These are phyloP conservation scores for Dendrobium officinale DNA, from an alignment of 106 monocot genomes.

Conservation along the genomic window DNA sequence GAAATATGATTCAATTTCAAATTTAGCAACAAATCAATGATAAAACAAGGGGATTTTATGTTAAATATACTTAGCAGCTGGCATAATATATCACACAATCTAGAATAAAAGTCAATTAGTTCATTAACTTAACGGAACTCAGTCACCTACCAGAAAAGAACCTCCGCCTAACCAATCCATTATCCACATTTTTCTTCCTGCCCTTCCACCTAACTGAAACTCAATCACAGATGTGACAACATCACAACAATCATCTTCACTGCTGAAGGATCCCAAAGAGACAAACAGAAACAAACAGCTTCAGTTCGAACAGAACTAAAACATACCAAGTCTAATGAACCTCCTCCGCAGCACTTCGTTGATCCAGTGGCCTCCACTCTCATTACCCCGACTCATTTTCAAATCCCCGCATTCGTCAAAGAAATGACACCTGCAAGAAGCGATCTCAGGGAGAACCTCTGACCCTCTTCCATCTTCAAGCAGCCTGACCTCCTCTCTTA, in stretches of 20 bases:
- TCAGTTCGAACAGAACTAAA: neutral
- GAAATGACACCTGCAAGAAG: conserved; percentile 83
- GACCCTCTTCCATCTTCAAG: conserved; percentile 52
- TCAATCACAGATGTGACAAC: neutral
- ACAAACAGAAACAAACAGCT: neutral
- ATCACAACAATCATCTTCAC: neutral
- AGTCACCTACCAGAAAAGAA: conserved; percentile 34
- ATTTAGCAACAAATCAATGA: neutral
- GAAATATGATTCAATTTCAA: neutral
- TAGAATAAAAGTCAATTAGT: neutral
- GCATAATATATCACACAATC: neutral
- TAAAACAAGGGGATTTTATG: neutral
- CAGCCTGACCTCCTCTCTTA: conserved; percentile 72
- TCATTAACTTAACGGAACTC: neutral
- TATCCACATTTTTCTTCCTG: conserved; percentile 46
- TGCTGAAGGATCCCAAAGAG: neutral
- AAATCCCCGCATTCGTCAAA: conserved; percentile 58
- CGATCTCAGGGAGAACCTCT: conserved; percentile 38
- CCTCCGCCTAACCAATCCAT: conserved; percentile 31
- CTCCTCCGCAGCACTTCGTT: conserved; percentile 80
- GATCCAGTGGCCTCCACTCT: conserved; percentile 44
- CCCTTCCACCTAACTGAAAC: conserved; percentile 78
- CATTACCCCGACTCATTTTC: conserved; percentile 10
- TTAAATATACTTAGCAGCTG: neutral
- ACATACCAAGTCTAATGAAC: conserved; percentile 63